Evolutionary conservation across 306 rosid species (phyloP).

Genomic region (Aeschynomene evenia): DNA sequence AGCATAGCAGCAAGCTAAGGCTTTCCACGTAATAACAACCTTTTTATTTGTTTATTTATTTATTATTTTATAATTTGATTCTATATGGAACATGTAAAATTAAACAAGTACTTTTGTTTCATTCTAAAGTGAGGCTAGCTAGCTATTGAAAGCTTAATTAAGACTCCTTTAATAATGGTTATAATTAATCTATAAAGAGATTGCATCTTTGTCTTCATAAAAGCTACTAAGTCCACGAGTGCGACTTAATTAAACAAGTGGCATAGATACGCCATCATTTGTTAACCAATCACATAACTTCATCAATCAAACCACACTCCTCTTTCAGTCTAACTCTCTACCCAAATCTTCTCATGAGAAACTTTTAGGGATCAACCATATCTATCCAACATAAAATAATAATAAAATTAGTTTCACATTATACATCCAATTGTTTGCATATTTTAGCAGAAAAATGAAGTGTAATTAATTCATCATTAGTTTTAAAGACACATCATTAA

Average conservation of each 20-base stretch:
- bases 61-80: background rate
- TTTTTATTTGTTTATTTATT: background rate
- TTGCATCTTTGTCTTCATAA: conserved; percentile 31
- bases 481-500: too few species aligned
- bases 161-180: background rate
- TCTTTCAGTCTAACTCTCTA: too few species aligned
- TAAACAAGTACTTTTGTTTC: conserved; percentile 23
- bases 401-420: too few species aligned
- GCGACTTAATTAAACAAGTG: conserved; percentile 22
- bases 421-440: too few species aligned
- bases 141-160: background rate
- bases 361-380: background rate
- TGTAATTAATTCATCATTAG: too few species aligned
- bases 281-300: conserved; percentile 2
- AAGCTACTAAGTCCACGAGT: conserved; percentile 27
- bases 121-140: conserved; percentile 30
- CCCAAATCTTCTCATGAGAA: background rate
- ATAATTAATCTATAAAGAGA: background rate
- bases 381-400: too few species aligned
- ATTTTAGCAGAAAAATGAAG: too few species aligned
- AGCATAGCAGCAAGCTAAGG: background rate
- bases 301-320: background rate
- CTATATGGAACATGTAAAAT: background rate
- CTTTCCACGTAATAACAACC: conserved; percentile 33
- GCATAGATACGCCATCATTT: conserved; percentile 2